phyloP scores from a whole-genome alignment of 805 yeast genomes.

The Wickerhamomyces xylosicus region DNA sequence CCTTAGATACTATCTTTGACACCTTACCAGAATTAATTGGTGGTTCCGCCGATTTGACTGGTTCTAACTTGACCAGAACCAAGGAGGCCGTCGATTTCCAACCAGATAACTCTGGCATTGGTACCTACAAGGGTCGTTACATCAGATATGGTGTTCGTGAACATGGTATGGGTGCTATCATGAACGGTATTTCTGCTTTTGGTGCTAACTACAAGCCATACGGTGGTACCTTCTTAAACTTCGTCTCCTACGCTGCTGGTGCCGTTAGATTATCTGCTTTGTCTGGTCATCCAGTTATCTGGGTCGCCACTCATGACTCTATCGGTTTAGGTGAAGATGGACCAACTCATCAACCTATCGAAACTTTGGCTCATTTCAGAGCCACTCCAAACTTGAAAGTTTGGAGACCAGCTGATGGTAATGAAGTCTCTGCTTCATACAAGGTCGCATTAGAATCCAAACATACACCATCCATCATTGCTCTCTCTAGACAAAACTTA shows the following conservation, averaged over 20 bases:
- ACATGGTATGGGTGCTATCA: conserved; percentile 98
- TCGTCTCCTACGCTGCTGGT: conserved; percentile 77
- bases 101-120: conserved; percentile 69
- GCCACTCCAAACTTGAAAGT: conserved; percentile 74
- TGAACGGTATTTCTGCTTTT: conserved; percentile 93
- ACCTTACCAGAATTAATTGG: conserved; percentile 84
- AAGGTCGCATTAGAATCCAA: conserved; percentile 49
- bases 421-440: conserved; percentile 81
- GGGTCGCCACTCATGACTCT: conserved; percentile 88
- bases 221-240: conserved; percentile 98
- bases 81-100: conserved; percentile 83
- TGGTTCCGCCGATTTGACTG: conserved; percentile 98
- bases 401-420: conserved; percentile 93
- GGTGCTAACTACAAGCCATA: conserved; percentile 80
- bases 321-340: conserved; percentile 91
- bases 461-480: conserved; percentile 63
- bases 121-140: conserved; percentile 87
- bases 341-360: conserved; percentile 90
- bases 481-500: conserved; percentile 77
- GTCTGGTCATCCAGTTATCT: conserved; percentile 72
- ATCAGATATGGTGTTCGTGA: conserved; percentile 98
- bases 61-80: conserved; percentile 92
- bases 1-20: conserved; percentile 49
- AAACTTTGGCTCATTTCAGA: conserved; percentile 79
- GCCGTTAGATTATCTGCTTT: conserved; percentile 79